phyloP scores from a whole-genome alignment of 768 basidiomycete genomes.

The Trichaptum fuscoviolaceum region DNA sequence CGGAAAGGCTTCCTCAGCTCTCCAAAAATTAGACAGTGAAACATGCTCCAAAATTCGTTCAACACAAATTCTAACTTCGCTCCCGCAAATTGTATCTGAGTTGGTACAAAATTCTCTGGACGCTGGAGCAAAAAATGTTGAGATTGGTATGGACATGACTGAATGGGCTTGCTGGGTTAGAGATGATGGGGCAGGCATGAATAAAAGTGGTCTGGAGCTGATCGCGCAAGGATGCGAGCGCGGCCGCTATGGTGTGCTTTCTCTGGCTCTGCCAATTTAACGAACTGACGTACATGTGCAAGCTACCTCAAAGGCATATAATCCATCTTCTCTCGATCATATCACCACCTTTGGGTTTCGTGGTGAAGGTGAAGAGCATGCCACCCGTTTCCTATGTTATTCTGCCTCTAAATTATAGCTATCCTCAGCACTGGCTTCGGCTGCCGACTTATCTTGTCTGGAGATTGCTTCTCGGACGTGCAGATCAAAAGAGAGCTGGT shows the following conservation, averaged over 20 bases:
- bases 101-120: conserved; percentile 90
- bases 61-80: conserved; percentile 75
- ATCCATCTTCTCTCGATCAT: conserved; percentile 41
- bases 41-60: conserved; percentile 76
- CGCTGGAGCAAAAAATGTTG: conserved; percentile 62
- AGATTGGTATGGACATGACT: conserved; percentile 66
- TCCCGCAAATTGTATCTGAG: conserved; percentile 77
- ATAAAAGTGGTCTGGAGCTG: conserved; percentile 47
- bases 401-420: conserved; percentile 4
- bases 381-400: conserved; percentile 5
- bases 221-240: conserved; percentile 47
- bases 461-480: conserved; percentile 79
- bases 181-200: conserved; percentile 82
- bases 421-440: conserved; percentile 70
- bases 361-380: conserved; percentile 67
- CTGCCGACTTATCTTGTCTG: conserved; percentile 70
- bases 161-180: conserved; percentile 82
- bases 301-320: conserved; percentile 75
- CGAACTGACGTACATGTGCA: conserved; percentile 6
- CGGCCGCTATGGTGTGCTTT: conserved; percentile 65
- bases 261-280: conserved; percentile 1
- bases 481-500: conserved; percentile 60
- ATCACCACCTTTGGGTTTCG: conserved; percentile 81
- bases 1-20: not conserved
- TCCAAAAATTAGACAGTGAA: conserved; percentile 1